phyloP scores from a whole-genome alignment of 805 yeast species.

The Candida arabinofermentans region DNA sequence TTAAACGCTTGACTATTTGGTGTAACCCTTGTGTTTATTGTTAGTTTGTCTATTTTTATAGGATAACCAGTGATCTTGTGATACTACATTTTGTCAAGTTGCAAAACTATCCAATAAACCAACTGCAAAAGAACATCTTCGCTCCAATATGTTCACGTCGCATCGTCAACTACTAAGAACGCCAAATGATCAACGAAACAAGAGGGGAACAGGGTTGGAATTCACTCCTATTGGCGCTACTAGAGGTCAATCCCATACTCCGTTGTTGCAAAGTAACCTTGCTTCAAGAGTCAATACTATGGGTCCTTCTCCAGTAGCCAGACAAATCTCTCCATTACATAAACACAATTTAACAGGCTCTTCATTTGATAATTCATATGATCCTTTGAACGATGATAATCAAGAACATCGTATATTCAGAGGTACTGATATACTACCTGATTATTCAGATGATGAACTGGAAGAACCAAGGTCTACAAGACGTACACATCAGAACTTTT shows the following conservation, averaged over 20 bases:
- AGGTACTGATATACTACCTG: slow-evolving; percentile 27
- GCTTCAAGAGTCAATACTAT: slow-evolving; percentile 14
- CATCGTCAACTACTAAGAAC: slow-evolving; percentile 28
- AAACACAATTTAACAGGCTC: slow-evolving; percentile 11
- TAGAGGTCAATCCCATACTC: slow-evolving; percentile 5
- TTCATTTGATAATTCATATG: slow-evolving; percentile 23
- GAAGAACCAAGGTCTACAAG: not conserved
- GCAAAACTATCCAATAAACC: too few relatives aligned
- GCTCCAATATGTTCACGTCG: slow-evolving; percentile 25
- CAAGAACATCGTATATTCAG: slow-evolving; percentile 17
- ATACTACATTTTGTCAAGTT: not conserved
- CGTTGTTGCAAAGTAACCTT: slow-evolving; percentile 14
- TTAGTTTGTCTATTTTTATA: too few relatives aligned
- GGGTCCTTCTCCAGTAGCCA: slow-evolving; percentile 14
- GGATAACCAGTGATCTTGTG: too few relatives aligned
- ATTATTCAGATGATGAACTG: slow-evolving; percentile 16
- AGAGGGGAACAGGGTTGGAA: slow-evolving; percentile 26
- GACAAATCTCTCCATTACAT: slow-evolving; percentile 4
- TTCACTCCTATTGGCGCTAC: slow-evolving; percentile 40
- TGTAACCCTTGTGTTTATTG: too few relatives aligned
- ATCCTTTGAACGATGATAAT: slow-evolving; percentile 13
- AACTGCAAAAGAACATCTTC: too few relatives aligned
- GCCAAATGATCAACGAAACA: slow-evolving; percentile 20
- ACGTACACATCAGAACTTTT: not conserved
- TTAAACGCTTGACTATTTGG: too few relatives aligned